Evolutionary conservation across 2,329 filamentous ascomycete species (phyloP), one percentile per base, ranked within the genome.

Genomic region (Nemania abortiva): DNA sequence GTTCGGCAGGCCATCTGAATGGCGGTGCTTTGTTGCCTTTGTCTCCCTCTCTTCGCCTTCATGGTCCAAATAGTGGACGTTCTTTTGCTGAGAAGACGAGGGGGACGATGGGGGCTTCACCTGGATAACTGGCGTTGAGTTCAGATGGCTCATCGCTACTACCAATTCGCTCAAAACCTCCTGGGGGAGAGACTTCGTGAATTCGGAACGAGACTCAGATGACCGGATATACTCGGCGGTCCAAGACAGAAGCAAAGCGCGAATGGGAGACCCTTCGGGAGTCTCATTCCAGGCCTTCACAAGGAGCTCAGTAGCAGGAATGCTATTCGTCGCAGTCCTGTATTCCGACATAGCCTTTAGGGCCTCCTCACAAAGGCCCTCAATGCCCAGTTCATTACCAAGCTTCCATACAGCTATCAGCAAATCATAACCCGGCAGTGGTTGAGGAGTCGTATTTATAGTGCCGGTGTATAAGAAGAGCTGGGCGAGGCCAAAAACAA

Each of bases 121-220:
- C 34, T 78, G 80, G 10, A 79, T 78, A 3, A 77, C 70, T 0
- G 82, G 79, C 2, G 79, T 73, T 9, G 77, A 79, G 56, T 87
- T 84, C 65, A 88, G 80, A 22, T 86, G 84, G 76, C 86, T 89
- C 87, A 90, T 89, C 13, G 86, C 82, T 1, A 90, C 84, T 0
- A 91, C 88, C 6, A 91, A 82, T 77, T 90, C 88, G 70, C 87
- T 89, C 6, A 90, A 80, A 1, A 91, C 86, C 72, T 89, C 87
- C 70, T 90, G 86, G 0, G 89, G 88, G 2, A 91, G 82, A 0
- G 87, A 87, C 73, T 86, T 86, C 52, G 86, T 88, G 74, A 90
- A 90, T 68, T 88, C 86, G 9, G 85, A 82, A 20, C 87, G 83
- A 1, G 83, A 82, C 24, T 88, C 84, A 3, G 87, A 88, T 0